These are phyloP conservation scores for Mrakia blollopis DNA, from an alignment of 768 basidiomycete species.

Conservation along the genomic window DNA sequence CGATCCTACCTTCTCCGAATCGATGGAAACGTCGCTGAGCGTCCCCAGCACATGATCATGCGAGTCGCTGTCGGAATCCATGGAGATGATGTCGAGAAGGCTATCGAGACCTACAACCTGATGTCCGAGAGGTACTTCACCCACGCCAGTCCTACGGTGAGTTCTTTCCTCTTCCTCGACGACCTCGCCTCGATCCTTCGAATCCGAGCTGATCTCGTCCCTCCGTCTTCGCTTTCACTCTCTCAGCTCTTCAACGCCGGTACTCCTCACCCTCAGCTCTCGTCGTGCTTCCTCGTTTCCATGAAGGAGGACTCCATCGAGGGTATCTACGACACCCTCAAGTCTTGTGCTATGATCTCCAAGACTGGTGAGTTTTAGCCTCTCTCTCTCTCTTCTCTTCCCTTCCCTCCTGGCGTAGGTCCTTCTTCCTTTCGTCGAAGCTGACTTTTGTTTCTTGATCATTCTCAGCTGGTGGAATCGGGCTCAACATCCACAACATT, in stretches of 20 bases:
- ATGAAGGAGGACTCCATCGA: conserved; percentile 99
- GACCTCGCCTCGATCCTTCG: conserved; percentile 38
- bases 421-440: no score
- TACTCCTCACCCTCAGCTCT: conserved; percentile 85
- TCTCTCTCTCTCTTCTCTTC: neutral
- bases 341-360: conserved; percentile 97
- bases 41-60: conserved; percentile 99
- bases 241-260: conserved; percentile 84
- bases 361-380: conserved; percentile 56
- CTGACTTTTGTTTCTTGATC: neutral
- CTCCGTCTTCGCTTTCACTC: neutral
- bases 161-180: conserved; percentile 13
- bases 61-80: conserved; percentile 98
- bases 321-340: conserved; percentile 97
- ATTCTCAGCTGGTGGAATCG: conserved; percentile 81
- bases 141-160: conserved; percentile 78
- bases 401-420: no score
- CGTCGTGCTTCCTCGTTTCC: conserved; percentile 93
- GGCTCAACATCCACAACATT: conserved; percentile 91
- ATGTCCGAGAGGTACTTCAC: conserved; percentile 99
- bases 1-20: conserved; percentile 93
- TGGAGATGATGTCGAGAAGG: conserved; percentile 78
- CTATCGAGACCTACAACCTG: conserved; percentile 78
- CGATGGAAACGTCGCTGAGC: conserved; percentile 89
- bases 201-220: neutral